phyloP scores from a whole-genome alignment of 148 eudicot genomes.

The Silene latifolia region DNA sequence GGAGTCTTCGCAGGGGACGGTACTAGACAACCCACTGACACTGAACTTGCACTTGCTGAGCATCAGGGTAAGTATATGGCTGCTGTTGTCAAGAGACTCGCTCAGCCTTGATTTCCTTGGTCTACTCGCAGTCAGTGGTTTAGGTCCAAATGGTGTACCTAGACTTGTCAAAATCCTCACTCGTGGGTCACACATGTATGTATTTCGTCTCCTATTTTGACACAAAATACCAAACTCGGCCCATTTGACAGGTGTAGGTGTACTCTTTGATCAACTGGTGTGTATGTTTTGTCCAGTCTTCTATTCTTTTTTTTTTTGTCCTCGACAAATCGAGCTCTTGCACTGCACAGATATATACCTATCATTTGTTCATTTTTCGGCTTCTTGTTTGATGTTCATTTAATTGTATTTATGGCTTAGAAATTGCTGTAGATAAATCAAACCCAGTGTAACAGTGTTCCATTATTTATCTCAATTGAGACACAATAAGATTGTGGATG shows the following conservation, averaged over 20 bases:
- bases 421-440: constrained; percentile 25
- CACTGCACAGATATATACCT: constrained; percentile 12
- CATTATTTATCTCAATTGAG: constrained; percentile 9
- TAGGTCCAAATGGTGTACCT: neutral
- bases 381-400: constrained; percentile 8
- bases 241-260: neutral
- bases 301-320: constrained; percentile 4
- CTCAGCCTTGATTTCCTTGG: constrained; percentile 34
- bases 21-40: constrained; percentile 62
- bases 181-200: too few relatives aligned
- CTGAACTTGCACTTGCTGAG: constrained; percentile 79
- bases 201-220: too few relatives aligned
- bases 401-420: constrained; percentile 6
- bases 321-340: neutral
- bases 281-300: constrained; percentile 13
- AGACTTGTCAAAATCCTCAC: neutral
- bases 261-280: constrained; percentile 7
- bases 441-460: neutral
- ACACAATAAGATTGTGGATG: constrained; percentile 18
- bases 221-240: neutral
- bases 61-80: constrained; percentile 96
- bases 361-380: neutral
- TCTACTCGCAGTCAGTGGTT: constrained; percentile 2
- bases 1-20: constrained; percentile 92
- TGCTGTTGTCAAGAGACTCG: constrained; percentile 62